Evolutionary conservation across 2,329 filamentous ascomycete genomes (phyloP), one percentile per base, ranked within the genome.

Genomic region (Clarireedia homoeocarpa): DNA sequence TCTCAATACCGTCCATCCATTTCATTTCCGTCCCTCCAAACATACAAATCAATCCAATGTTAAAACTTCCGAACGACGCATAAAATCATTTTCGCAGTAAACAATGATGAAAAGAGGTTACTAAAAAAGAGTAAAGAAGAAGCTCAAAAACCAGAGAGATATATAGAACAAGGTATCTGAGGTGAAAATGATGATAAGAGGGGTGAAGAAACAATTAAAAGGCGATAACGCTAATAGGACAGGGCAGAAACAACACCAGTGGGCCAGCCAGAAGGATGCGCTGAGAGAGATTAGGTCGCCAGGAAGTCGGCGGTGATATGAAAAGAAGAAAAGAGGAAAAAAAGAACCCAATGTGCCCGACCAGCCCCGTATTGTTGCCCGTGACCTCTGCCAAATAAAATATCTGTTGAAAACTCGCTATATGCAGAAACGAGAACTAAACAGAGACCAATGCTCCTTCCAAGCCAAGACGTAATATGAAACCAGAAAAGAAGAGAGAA

Each of bases 91-190:
- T 42, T 26, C 53, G 47, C 58, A 60, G 49, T 50, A 59, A 57
- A 55, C 42, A n/a, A 49, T 48, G 45, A 54, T 47, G 38, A 56
- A 54, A 30, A 9, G 14, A 15, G 14, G 6, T 40, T 42, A 23
- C 42, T 15, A 20, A 20, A 10, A 27, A 39, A 55, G 27, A 48
- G 27, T 23, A 23, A 20, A 39, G 50, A 58, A 51, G 57, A 48
- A 51, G 58, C 61, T 50, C 44, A 59, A 55, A 53, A 61, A 62
- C 61, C 53, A 53, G 30, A 62, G 49, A 58, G 66, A 70, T 78
- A 77, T 78, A 77, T 80, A 74, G 77, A 80, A 81, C 78, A 81
- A 81, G 77, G 78, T 80, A 80, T 80, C 75, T 76, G 75, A 72
- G 54, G 27, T 62, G 68, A 71, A 65, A 54, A 56, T 47, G 40